Conservation (phyloP, 2,329 filamentous ascomycete species). For the Penicillium sp. region DNA sequence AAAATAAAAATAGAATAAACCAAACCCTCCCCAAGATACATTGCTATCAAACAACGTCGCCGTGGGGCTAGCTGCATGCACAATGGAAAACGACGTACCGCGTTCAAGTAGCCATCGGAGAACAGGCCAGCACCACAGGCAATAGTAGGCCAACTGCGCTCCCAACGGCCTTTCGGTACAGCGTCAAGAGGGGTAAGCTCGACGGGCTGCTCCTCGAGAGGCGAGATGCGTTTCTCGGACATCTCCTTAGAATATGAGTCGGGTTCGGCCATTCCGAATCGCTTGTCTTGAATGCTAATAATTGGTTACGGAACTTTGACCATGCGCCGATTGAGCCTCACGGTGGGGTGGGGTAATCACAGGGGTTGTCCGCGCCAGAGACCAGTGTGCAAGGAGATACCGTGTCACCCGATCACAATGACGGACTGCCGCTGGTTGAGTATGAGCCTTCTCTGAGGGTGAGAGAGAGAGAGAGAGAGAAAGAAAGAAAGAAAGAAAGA, state of each 20-base stretch:
- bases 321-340: background rate
- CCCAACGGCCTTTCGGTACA: slow-evolving; percentile 44
- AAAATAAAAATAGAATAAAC: too few species aligned
- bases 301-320: background rate
- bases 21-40: background rate
- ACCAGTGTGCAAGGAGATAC: background rate
- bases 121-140: slow-evolving; percentile 88
- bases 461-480: background rate
- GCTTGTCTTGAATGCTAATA: background rate
- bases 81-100: slow-evolving; percentile 50
- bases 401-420: slow-evolving; percentile 9
- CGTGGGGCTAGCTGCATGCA: background rate
- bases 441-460: background rate
- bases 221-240: slow-evolving; percentile 13
- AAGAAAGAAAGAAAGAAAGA: too few species aligned
- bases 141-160: slow-evolving; percentile 68
- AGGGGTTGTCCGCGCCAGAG: background rate
- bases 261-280: slow-evolving; percentile 11
- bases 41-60: background rate
- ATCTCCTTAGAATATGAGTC: slow-evolving; percentile 14
- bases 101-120: slow-evolving; percentile 88
- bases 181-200: slow-evolving; percentile 28
- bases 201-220: slow-evolving; percentile 12
- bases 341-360: background rate
- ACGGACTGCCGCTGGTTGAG: background rate